These are phyloP conservation scores for Hamiltosporidium tvaerminnensis DNA, from an alignment of 371 early-diverging fungal genomes.

Conservation along the genomic window DNA sequence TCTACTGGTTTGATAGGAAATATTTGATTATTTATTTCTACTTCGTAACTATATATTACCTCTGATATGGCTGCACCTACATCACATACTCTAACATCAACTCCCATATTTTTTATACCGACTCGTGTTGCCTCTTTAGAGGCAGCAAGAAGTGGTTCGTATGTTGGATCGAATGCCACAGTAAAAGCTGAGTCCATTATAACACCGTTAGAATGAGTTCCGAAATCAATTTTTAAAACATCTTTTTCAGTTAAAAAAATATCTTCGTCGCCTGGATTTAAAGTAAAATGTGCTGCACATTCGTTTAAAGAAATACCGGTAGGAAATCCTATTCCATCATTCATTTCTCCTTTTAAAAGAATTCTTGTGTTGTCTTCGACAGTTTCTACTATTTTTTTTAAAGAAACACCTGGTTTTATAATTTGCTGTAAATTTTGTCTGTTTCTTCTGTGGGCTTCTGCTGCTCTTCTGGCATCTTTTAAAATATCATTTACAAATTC, in stretches of 20 bases:
- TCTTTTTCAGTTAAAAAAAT: slow-evolving; percentile 70
- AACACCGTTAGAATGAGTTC: slow-evolving; percentile 80
- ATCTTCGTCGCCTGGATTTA: slow-evolving; percentile 80
- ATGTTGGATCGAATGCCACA: slow-evolving; percentile 74
- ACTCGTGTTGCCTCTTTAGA: slow-evolving; percentile 89
- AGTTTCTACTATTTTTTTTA: slow-evolving; percentile 73
- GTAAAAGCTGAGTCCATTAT: slow-evolving; percentile 97
- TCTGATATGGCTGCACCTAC: slow-evolving; percentile 93
- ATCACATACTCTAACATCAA: slow-evolving; percentile 82
- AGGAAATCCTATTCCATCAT: slow-evolving; percentile 80
- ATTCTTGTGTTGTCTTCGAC: slow-evolving; percentile 83
- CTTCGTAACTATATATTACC: slow-evolving; percentile 88
- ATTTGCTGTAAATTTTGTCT: slow-evolving; percentile 64
- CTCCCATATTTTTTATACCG: slow-evolving; percentile 79
- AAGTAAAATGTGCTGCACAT: slow-evolving; percentile 96
- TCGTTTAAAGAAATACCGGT: slow-evolving; percentile 87
- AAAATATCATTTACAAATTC: not conserved
- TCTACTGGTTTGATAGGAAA: slow-evolving; percentile 71
- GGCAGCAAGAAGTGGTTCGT: slow-evolving; percentile 68
- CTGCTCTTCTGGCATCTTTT: slow-evolving; percentile 11
- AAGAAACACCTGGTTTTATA: slow-evolving; percentile 82
- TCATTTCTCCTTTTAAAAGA: slow-evolving; percentile 64
- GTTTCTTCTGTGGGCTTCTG: slow-evolving; percentile 56
- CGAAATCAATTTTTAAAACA: slow-evolving; percentile 96
- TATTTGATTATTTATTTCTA: slow-evolving; percentile 75